These are phyloP conservation scores for Sporothrix curviconia DNA, from an alignment of 2,329 filamentous ascomycete species.

Conservation along the genomic window DNA sequence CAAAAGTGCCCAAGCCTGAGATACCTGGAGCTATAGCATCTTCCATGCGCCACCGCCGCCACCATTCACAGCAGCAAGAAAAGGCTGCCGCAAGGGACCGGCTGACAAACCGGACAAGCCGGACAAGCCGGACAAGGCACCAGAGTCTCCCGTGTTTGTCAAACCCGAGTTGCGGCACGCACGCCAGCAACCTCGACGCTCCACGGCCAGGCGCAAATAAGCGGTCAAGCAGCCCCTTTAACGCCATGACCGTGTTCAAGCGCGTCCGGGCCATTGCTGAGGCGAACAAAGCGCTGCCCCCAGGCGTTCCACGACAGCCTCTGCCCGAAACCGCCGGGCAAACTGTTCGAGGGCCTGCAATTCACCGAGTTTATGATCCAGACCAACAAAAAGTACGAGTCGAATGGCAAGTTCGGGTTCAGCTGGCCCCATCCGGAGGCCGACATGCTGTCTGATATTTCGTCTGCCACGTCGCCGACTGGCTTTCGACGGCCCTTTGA, in stretches of 20 bases:
- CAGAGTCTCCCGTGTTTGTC: conserved; percentile 39
- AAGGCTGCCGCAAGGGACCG: not conserved
- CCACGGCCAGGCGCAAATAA: conserved; percentile 30
- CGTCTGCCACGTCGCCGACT: conserved; percentile 19
- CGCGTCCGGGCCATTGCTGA: conserved; percentile 38
- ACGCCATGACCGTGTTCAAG: conserved; percentile 53
- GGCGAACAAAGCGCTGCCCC: not conserved
- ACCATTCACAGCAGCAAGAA: not conserved
- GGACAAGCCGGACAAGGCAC: not conserved
- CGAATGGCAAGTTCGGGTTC: conserved; percentile 49
- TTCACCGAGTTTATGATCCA: conserved; percentile 47
- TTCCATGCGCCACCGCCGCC: not conserved
- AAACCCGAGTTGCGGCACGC: conserved; percentile 55
- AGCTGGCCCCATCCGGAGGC: conserved; percentile 27
- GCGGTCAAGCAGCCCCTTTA: conserved; percentile 50
- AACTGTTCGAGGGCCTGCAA: conserved; percentile 48
- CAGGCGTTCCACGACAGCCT: conserved; percentile 1
- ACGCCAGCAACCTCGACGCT: conserved; percentile 45
- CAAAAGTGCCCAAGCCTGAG: not conserved
- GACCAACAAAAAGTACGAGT: conserved; percentile 54
- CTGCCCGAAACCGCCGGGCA: conserved; percentile 32
- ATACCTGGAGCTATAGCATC: too few relatives aligned
- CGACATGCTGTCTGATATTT: conserved; percentile 12
- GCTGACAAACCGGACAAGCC: not conserved
- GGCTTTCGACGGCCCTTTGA: conserved; percentile 17